Evolutionary conservation across 768 basidiomycete species (phyloP), one percentile per base, ranked within the genome.

Genomic region (Russula lepida): DNA sequence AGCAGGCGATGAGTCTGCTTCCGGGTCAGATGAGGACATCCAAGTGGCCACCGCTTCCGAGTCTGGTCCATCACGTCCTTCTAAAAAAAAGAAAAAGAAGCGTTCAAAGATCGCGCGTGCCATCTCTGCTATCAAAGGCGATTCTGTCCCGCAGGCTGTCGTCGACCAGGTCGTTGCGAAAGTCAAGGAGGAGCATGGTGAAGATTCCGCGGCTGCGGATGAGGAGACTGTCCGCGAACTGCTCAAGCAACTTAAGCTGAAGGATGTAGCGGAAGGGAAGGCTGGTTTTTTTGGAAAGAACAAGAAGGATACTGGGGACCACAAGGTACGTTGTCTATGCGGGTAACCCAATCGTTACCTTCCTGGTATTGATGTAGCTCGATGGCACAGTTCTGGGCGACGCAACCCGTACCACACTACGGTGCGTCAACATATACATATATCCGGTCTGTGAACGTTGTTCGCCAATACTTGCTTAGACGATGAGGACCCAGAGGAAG

Each of bases 391-490:
- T 99, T 99, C 75, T 98, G 97, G 97, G 84, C 78, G 35, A 98
- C 95, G 6, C 97, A 99, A 72, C 97, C 97, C 3, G 97, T 99
- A 7, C 89, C 92, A n/a, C 92, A 94, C 69, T 74, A 84, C 58
- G 89, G 89, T 85, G 68, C 67, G 72, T 56, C 7, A 37, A 15
- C 35, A 17, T 37, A 37, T 37, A 19, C 33, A 17, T 43, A 17
- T 39, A 15, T 27, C 33, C 49, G 19, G 47, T 57, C 13, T 15
- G n/a, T 47, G 21, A 27, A 11, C 17, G 53, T 39, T 56, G 64
- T 23, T n/a, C 19, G 59, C 65, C 23, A 58, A 63, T 11, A 48
- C 6, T 21, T 53, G 19, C 63, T 19, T 54, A 92, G 85, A 84
- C 27, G 84, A 89, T 67, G 83, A 77, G 13, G 76, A 79, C 35